Evolutionary conservation across 2,329 filamentous ascomycete genomes (phyloP).

Genomic region (Microdochium nivale): DNA sequence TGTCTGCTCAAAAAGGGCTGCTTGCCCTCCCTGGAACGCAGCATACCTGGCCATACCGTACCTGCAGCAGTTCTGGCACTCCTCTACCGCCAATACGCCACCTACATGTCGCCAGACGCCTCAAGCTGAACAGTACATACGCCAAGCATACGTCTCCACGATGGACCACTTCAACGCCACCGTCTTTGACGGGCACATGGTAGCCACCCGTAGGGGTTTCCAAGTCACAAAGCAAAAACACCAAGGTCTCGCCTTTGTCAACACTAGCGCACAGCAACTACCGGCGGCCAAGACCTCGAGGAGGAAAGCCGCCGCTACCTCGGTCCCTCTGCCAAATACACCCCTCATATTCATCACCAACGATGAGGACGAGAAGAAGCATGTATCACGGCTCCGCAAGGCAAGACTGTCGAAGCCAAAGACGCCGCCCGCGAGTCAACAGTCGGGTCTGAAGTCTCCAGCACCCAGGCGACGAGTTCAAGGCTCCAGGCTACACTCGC

Average conservation of each 20-base stretch:
- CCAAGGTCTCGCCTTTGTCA: conserved; percentile 29
- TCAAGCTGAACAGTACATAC: too few species aligned
- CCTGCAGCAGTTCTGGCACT: too few species aligned
- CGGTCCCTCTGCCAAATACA: conserved; percentile 1
- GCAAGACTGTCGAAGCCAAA: background rate
- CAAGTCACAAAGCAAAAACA: conserved; percentile 30
- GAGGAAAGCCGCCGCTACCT: background rate
- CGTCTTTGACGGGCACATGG: conserved; percentile 24
- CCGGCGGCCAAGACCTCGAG: background rate
- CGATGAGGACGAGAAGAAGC: conserved; percentile 1
- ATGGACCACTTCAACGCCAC: conserved; percentile 32
- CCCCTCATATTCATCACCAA: conserved; percentile 7
- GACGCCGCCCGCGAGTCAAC: background rate
- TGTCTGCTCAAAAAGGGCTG: too few species aligned
- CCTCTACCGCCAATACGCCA: too few species aligned
- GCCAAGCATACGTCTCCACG: background rate
- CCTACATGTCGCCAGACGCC: too few species aligned
- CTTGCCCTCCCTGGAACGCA: too few species aligned
- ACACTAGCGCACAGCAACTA: conserved; percentile 9
- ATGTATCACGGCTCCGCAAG: background rate
- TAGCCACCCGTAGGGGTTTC: conserved; percentile 27
- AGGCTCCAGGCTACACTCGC: background rate
- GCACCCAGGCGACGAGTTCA: background rate
- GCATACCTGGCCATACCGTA: too few species aligned
- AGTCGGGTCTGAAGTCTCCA: background rate